Evolutionary conservation across 1,284 basidiomycete species (phyloP), one percentile per base, ranked within the genome.

Genomic region (Porogramme epimiltina): DNA sequence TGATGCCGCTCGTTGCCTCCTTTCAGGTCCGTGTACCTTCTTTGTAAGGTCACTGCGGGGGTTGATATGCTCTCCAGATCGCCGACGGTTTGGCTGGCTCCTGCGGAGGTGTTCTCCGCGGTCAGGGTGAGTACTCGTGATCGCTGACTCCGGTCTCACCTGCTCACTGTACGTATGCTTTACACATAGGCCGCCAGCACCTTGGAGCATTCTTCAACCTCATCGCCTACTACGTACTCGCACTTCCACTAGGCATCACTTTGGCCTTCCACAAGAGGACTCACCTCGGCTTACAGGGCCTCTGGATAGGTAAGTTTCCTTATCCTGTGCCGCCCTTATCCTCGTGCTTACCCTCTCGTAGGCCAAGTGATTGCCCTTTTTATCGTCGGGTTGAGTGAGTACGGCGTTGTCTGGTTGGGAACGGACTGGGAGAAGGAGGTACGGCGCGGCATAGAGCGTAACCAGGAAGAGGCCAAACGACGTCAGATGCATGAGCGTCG

Each of bases 1-100:
- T 91, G 13, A 87, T 91, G 80, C 89, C 89, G 0, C 76, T 89
- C 16, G 87, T 91, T 0, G 89, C 89, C 2, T 87, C 87, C 0
- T 91, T 91, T 66, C 89, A 91, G 69, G 83, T 85, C 51, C 43
- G 68, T 59, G 16, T 23, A 10, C 26, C 15, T 11, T 10, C 28
- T 22, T 44, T 24, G 2, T 23, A 6, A n/a, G n/a, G 18, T 18
- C 8, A 33, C 34, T 19, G 3, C 20, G 19, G 28, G 52, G 19
- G 19, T 26, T 51, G 4, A 49, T 4, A 10, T 16, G 8, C 11
- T 9, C n/a, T 46, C 26, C 41, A 78, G 77, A 75, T 82, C 15
- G 86, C 85, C 2, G 87, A 90, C 60, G 88, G 87, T 3, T 69
- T 89, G 4, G 88, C 86, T 8, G 85, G 85, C 20, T 83, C 86